A percentile compares a stretch with the other conserved stretches of the same genome.
phyloP scores from a whole-genome alignment of 2,329 filamentous ascomycete species.

The Pseudogymnoascus sp. region DNA sequence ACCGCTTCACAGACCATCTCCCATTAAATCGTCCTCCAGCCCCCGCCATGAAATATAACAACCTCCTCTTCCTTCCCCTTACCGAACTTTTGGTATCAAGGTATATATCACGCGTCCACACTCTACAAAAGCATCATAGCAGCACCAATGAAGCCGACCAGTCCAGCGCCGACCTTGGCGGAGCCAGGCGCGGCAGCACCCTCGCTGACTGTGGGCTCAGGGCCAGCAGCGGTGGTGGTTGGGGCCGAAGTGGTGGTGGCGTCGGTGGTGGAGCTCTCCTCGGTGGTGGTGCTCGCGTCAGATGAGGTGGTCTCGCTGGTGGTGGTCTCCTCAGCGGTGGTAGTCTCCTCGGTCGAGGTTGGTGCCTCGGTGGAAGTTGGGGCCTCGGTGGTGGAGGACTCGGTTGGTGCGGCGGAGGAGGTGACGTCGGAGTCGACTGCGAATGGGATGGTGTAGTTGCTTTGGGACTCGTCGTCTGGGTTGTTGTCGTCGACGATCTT shows the following conservation, averaged over 20 bases:
- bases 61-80: neutral
- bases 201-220: neutral
- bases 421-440: constrained; percentile 17
- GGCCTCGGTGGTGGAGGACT: neutral
- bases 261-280: neutral
- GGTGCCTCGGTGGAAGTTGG: neutral
- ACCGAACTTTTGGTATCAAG: constrained; percentile 3
- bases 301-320: neutral
- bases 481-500: constrained; percentile 20
- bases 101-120: neutral
- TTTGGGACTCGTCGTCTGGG: constrained; percentile 12
- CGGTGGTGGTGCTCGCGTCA: neutral
- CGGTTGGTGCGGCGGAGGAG: neutral
- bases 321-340: neutral
- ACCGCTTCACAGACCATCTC: neutral
- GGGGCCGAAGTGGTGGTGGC: neutral
- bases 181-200: neutral
- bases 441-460: constrained; percentile 25
- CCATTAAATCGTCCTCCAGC: neutral
- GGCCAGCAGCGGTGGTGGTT: neutral
- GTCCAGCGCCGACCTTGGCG: neutral
- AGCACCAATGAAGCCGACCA: neutral
- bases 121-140: constrained; percentile 3
- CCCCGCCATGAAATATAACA: neutral
- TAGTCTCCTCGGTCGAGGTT: neutral